A percentile compares a stretch with the other conserved stretches of the same genome.
phyloP scores from a whole-genome alignment of 2,329 filamentous ascomycete genomes.

The Pseudocercospora crystallina region DNA sequence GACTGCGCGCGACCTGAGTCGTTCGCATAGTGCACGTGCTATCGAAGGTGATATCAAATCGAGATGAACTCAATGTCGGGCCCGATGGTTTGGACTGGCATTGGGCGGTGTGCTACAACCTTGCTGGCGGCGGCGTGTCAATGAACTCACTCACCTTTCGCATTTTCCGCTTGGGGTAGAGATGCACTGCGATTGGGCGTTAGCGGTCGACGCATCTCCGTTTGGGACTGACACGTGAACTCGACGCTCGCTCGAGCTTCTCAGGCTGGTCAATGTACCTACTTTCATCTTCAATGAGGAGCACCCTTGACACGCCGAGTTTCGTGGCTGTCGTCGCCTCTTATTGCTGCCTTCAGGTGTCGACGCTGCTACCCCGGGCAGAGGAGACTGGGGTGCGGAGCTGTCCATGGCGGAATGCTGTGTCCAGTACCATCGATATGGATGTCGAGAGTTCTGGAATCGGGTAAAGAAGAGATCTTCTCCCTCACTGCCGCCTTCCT shows the following conservation, averaged over 20 bases:
- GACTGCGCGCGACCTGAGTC: too few relatives aligned
- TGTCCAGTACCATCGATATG: too few relatives aligned
- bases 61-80: background rate
- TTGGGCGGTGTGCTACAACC: background rate
- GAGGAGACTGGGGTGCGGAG: constrained; percentile 1
- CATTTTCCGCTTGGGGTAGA: constrained; percentile 21
- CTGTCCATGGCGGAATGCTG: too few relatives aligned
- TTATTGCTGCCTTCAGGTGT: constrained; percentile 21
- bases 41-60: background rate
- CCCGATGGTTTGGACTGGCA: background rate
- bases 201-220: constrained; percentile 5
- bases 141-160: constrained; percentile 24
- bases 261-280: background rate
- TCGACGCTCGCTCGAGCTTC: background rate
- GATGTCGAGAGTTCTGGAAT: too few relatives aligned
- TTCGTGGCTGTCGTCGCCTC: constrained; percentile 30
- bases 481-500: too few relatives aligned
- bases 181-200: constrained; percentile 14
- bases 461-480: too few relatives aligned
- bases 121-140: background rate
- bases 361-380: background rate
- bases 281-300: constrained; percentile 32
- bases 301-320: constrained; percentile 30
- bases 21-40: background rate
- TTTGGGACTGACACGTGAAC: constrained; percentile 18